Base-by-base conservation (phyloP, 176 grass and related monocot species). In the Coix lacrymajobi region DNA sequence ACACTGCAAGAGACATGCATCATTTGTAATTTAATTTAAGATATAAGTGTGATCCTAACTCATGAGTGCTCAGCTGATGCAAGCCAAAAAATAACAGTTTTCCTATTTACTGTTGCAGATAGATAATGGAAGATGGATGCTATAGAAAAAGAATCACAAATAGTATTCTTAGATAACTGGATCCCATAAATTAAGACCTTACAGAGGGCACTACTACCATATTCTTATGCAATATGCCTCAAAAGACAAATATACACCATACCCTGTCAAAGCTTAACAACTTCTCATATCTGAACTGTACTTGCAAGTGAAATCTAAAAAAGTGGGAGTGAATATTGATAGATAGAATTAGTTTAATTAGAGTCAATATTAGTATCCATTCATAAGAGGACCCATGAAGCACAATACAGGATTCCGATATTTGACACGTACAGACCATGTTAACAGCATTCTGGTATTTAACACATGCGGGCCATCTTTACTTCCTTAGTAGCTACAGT, bases 1-100 rank as follows among this genome's bases (percentile, higher is more conserved):
- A 98, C 93, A 79, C 96, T 98, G 87, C 52, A 78, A 79, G 65
- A 89, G 1, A 54, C 77, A 82, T 83, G 61, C 43, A 73, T 57
- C 58, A 57, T 43, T 24, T 78, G 17, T 75, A 88, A 81, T 73
- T 78, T 39, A 41, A 60, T 75, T 78, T 46, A 39, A 80, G 40
- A 64, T 72, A 76, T 20, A 71, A 56, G 34, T 6, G 62, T 61
- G 39, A 71, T 54, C 51, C 54, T 34, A 15, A 66, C 62, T 34
- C 28, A 1, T 44, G 25, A 69, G 39, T 62, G 7, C 30, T 80
- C 22, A 88, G 17, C n/a, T 30, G 38, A 16, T 73, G 25, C 37
- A 37, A 63, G 57, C 3, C 4, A 72, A 37, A 79, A 46, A 38
- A 6, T 15, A 85, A n/a, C 20, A 71, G 49, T 38, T 71, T 58